A percentile compares a stretch with the other conserved stretches of the same genome.
Conservation (phyloP, 1,284 basidiomycete genomes). For the Schizophyllum amplum region DNA sequence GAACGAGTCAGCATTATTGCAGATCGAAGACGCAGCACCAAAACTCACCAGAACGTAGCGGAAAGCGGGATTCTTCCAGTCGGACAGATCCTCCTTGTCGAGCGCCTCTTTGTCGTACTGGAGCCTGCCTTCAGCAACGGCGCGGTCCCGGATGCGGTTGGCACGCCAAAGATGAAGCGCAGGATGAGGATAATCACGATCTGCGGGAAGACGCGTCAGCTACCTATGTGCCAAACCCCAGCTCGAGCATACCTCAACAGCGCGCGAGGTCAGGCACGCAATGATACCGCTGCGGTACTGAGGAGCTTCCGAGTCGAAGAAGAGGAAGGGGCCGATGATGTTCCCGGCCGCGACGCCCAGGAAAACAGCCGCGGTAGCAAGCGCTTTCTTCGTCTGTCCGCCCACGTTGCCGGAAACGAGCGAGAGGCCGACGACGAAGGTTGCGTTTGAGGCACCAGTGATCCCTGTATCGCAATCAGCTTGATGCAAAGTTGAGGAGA, state of each 20-base stretch:
- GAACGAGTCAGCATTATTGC: not conserved
- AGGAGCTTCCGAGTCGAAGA: slow-evolving; percentile 28
- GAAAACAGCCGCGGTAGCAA: slow-evolving; percentile 19
- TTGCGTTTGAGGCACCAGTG: slow-evolving; percentile 33
- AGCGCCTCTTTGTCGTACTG: slow-evolving; percentile 14
- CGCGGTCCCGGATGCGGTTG: slow-evolving; percentile 27
- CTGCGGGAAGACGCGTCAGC: slow-evolving; percentile 6
- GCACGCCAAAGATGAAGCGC: slow-evolving; percentile 26
- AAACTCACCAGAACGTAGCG: slow-evolving; percentile 14
- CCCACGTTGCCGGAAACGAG: slow-evolving; percentile 38
- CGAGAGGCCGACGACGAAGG: slow-evolving; percentile 35
- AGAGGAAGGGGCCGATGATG: slow-evolving; percentile 33
- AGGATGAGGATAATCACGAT: slow-evolving; percentile 29
- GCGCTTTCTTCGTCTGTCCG: slow-evolving; percentile 35
- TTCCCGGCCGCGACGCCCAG: slow-evolving; percentile 22
- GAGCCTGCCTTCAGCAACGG: slow-evolving; percentile 18
- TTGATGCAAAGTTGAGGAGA: not conserved
- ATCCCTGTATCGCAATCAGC: slow-evolving; percentile 14
- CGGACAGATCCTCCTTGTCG: slow-evolving; percentile 16
- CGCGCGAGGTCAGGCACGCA: slow-evolving; percentile 27
- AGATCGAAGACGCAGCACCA: too few relatives aligned
- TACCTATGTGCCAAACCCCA: not conserved
- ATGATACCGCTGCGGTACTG: slow-evolving; percentile 32
- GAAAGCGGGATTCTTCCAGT: slow-evolving; percentile 22
- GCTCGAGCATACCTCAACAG: slow-evolving; percentile 12